A percentile compares a stretch with the other conserved stretches of the same genome.
Evolutionary conservation across 169 alveolate genomes (phyloP).

Genomic region (Neospora caninum): DNA sequence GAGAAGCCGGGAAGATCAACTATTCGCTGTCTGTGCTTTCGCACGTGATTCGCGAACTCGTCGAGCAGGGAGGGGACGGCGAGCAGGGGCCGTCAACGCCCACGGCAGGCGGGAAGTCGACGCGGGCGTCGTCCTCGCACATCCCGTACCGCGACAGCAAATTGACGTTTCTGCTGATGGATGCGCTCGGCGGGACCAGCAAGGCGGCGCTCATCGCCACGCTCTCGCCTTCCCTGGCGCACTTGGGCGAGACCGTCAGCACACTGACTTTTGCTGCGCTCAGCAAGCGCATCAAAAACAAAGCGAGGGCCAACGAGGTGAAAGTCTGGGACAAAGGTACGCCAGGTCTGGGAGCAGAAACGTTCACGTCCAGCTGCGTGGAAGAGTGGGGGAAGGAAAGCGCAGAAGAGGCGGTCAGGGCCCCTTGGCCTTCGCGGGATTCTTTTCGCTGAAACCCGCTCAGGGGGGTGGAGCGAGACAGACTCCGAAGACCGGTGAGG

Average conservation of each 20-base stretch:
- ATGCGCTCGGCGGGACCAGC: constrained; percentile 91
- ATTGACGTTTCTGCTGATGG: constrained; percentile 87
- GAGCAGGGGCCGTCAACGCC: neutral
- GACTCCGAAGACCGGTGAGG: too few relatives aligned
- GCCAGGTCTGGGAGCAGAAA: neutral
- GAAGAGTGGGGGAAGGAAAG: too few relatives aligned
- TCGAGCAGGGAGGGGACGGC: constrained; percentile 13
- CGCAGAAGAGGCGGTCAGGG: too few relatives aligned
- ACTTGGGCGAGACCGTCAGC: constrained; percentile 85
- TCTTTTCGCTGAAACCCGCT: too few relatives aligned
- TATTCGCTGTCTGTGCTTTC: constrained; percentile 35
- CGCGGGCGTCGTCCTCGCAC: neutral
- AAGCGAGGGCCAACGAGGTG: constrained; percentile 19
- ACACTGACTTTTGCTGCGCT: constrained; percentile 90
- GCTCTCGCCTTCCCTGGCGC: constrained; percentile 83
- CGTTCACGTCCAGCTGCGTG: too few relatives aligned
- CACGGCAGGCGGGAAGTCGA: neutral
- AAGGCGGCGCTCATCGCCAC: constrained; percentile 90
- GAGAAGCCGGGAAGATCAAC: constrained; percentile 54
- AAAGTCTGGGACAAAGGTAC: constrained; percentile 7
- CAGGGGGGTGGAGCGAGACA: too few relatives aligned
- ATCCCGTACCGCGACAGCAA: constrained; percentile 91
- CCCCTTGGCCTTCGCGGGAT: too few relatives aligned
- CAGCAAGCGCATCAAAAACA: neutral
- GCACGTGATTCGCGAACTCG: constrained; percentile 44